Evolutionary conservation across 495 filamentous ascomycete genomes (phyloP).

Genomic region (Penicillium bialowiezense): DNA sequence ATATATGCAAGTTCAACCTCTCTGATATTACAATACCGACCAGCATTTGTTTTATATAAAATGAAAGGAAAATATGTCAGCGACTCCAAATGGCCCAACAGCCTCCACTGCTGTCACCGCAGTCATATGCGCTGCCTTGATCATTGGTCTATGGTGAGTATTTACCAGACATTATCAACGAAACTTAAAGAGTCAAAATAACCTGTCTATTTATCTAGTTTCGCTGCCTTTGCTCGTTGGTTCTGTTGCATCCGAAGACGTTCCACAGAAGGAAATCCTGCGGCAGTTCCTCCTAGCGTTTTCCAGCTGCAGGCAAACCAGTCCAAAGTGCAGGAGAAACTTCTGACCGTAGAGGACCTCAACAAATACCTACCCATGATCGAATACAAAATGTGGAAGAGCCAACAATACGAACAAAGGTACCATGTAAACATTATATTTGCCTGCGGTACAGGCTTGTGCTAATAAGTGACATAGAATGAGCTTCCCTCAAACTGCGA

Average conservation of each 20-base stretch:
- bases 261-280: neutral
- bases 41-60: neutral
- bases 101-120: neutral
- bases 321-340: neutral
- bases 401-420: neutral
- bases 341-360: constrained; percentile 3
- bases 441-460: neutral
- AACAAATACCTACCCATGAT: constrained; percentile 1
- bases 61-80: constrained; percentile 2
- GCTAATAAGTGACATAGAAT: constrained; percentile 1
- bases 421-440: constrained; percentile 1
- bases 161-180: neutral
- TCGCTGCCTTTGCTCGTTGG: constrained; percentile 1
- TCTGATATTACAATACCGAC: neutral
- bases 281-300: neutral
- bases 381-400: constrained; percentile 4
- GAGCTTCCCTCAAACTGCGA: neutral
- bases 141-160: constrained; percentile 1
- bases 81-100: constrained; percentile 1
- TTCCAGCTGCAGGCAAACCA: neutral
- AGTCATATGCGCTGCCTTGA: constrained; percentile 3
- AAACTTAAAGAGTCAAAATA: neutral
- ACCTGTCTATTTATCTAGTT: neutral
- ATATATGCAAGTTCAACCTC: neutral
- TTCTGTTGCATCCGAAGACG: neutral